Percentiles rank a stretch among this genome's conserved stretches.
These are phyloP conservation scores for Rhynchospora tenuis DNA, from an alignment of 176 grass and related monocot genomes.

Conservation along the genomic window DNA sequence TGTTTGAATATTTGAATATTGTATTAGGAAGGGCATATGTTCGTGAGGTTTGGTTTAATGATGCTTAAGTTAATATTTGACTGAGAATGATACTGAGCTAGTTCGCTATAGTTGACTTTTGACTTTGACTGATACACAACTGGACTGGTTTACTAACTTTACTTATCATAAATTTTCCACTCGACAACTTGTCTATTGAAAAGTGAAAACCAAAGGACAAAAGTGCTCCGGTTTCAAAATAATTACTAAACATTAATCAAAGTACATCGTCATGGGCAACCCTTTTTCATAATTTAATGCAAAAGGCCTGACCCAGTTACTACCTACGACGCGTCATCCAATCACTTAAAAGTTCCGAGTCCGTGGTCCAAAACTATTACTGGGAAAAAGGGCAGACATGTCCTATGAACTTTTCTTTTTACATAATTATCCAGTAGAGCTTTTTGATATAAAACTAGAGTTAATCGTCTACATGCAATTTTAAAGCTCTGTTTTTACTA, in stretches of 20 bases:
- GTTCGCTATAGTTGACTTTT: not conserved
- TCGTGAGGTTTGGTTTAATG: not conserved
- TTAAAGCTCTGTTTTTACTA: no score
- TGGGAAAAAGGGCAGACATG: not conserved
- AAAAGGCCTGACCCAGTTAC: slow-evolving; percentile 14
- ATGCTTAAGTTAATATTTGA: not conserved
- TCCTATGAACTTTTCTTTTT: not conserved
- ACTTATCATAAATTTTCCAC: not conserved
- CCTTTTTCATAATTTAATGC: slow-evolving; percentile 7
- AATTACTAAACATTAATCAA: not conserved
- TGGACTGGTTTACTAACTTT: not conserved
- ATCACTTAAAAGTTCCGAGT: not conserved
- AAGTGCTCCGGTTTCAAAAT: not conserved
- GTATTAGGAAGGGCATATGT: not conserved
- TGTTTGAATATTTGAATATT: not conserved
- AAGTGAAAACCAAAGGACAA: not conserved
- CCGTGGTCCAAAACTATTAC: not conserved
- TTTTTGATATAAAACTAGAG: not conserved
- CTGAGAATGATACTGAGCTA: not conserved
- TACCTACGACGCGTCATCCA: not conserved
- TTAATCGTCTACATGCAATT: not conserved
- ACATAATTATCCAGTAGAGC: not conserved
- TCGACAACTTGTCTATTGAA: not conserved
- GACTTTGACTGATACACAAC: not conserved
- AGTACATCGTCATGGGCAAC: not conserved